phyloP scores from a whole-genome alignment of 805 yeast species.

The Myxozyma vanderwaltii region DNA sequence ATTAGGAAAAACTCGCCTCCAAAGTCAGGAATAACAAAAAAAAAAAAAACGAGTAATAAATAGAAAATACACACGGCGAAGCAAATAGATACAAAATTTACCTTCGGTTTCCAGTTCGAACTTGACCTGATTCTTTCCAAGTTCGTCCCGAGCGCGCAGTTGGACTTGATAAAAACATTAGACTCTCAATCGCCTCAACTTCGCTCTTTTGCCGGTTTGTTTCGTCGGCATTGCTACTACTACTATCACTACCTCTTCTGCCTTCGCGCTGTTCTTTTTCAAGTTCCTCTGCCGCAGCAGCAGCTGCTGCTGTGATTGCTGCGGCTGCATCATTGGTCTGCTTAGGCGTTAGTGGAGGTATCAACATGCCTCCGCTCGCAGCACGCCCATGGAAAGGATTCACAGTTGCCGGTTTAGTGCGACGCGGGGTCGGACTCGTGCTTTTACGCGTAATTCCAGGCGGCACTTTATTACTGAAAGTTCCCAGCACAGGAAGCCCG shows the following conservation, averaged over 20 bases:
- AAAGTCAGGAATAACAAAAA: no score
- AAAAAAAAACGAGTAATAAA: no score
- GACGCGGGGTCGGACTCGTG: conserved; percentile 23
- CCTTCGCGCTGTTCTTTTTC: conserved; percentile 7
- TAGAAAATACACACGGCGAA: background rate
- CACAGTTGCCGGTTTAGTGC: background rate
- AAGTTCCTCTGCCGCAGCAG: conserved; percentile 21
- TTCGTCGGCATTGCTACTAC: conserved; percentile 9
- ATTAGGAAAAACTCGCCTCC: no score
- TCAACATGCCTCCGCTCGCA: background rate
- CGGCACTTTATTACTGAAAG: conserved; percentile 30
- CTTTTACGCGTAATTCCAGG: conserved; percentile 17
- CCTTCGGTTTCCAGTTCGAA: background rate
- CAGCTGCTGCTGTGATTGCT: conserved; percentile 27
- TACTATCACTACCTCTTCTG: background rate
- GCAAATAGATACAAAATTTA: background rate
- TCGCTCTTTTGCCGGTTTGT: conserved; percentile 22
- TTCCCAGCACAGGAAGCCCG: conserved; percentile 31
- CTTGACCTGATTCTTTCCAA: conserved; percentile 18
- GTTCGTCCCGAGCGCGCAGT: conserved; percentile 21
- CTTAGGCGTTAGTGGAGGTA: background rate
- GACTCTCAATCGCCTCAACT: conserved; percentile 32
- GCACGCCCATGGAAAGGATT: background rate
- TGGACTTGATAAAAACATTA: conserved; percentile 33
- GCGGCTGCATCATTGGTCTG: conserved; percentile 14